phyloP scores from a whole-genome alignment of 2,329 filamentous ascomycete genomes.

The Paecilomyces formosus region DNA sequence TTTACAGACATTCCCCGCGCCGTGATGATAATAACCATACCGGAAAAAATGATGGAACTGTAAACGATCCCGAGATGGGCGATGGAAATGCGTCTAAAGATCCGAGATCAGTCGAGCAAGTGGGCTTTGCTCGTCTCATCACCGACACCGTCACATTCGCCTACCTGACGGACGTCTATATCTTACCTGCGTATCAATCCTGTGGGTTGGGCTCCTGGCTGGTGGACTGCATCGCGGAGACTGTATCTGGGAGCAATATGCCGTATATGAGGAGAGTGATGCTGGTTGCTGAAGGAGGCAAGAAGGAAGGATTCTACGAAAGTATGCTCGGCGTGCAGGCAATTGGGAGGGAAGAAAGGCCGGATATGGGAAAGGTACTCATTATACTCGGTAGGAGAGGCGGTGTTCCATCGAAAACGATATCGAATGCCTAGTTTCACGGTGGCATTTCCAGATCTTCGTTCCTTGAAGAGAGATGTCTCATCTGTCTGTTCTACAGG shows the following conservation, averaged over 20 bases:
- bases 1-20: conserved; percentile 35
- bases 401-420: not conserved
- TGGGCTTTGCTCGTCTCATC: conserved; percentile 57
- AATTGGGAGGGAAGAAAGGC: not conserved
- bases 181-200: conserved; percentile 53
- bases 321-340: not conserved
- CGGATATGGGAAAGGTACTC: not conserved
- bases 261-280: conserved; percentile 53
- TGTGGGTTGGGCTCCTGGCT: conserved; percentile 60
- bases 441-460: not conserved
- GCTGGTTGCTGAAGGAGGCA: conserved; percentile 23
- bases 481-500: too few relatives aligned
- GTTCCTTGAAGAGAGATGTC: not conserved
- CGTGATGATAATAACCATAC: conserved; percentile 6
- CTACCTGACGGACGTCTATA: conserved; percentile 63
- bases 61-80: too few relatives aligned
- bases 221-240: conserved; percentile 53
- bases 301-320: not conserved
- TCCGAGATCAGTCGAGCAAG: conserved; percentile 24
- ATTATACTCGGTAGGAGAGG: not conserved
- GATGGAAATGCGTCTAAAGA: not conserved
- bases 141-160: conserved; percentile 64
- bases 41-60: too few relatives aligned
- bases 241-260: conserved; percentile 43
- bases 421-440: not conserved